Percentiles rank a stretch among this genome's conserved stretches.
These are phyloP conservation scores for Harringtonia aguacate DNA, from an alignment of 2,329 filamentous ascomycete genomes.

Conservation along the genomic window DNA sequence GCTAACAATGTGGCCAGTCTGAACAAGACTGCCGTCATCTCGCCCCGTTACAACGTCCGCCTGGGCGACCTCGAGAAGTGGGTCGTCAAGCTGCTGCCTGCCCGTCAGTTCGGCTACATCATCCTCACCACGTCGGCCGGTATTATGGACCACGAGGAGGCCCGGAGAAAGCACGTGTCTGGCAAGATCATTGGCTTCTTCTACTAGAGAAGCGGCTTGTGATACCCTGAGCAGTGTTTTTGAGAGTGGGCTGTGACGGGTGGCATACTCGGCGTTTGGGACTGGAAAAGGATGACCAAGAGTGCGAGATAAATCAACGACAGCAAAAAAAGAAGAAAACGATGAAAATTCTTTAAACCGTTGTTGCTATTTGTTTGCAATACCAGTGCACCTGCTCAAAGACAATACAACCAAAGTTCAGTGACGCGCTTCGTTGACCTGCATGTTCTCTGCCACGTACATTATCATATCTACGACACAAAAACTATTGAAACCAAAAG, in stretches of 20 bases:
- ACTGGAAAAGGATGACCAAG: constrained; percentile 5
- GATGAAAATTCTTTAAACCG: neutral
- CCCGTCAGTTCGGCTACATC: constrained; percentile 99
- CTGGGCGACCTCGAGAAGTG: constrained; percentile 98
- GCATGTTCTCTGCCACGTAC: too few relatives aligned
- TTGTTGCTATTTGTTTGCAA: neutral
- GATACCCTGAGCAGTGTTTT: neutral
- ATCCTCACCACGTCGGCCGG: constrained; percentile 98
- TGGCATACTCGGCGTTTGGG: constrained; percentile 9
- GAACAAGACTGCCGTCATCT: constrained; percentile 99
- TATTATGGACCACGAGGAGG: constrained; percentile 99
- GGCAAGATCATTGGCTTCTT: constrained; percentile 99
- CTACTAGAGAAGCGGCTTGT: constrained; percentile 52
- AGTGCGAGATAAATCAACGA: constrained; percentile 6
- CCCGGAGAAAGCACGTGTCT: constrained; percentile 92
- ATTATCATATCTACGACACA: too few relatives aligned
- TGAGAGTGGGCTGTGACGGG: neutral
- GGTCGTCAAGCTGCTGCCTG: constrained; percentile 97
- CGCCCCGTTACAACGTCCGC: constrained; percentile 97
- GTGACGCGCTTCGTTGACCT: too few relatives aligned
- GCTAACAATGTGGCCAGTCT: constrained; percentile 30
- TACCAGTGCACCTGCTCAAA: too few relatives aligned
- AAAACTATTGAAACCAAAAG: too few relatives aligned
- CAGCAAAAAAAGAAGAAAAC: constrained; percentile 2
- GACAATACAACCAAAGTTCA: too few relatives aligned